Evolutionary conservation across 2,329 filamentous ascomycete genomes (phyloP).

Genomic region (Sporothrix mexicana): DNA sequence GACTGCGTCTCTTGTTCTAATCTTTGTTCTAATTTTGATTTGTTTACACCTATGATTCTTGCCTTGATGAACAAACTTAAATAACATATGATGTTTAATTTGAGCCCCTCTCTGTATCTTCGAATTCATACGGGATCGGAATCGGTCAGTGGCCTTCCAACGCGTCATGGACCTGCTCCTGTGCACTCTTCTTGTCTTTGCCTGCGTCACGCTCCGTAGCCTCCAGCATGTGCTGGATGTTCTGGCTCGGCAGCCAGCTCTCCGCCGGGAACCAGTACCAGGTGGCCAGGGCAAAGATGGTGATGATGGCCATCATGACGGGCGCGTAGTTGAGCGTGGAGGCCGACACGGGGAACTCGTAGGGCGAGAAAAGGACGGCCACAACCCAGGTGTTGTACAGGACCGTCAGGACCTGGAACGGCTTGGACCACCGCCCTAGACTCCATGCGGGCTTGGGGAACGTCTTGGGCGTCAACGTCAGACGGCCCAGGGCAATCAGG

Average conservation of each 20-base stretch:
- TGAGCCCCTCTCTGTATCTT: no score
- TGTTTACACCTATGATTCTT: no score
- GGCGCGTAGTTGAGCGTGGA: conserved; percentile 35
- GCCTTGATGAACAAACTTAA: no score
- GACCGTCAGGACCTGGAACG: conserved; percentile 32
- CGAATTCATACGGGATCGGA: no score
- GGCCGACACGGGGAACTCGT: conserved; percentile 31
- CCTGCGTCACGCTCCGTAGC: not conserved
- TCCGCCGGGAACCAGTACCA: conserved; percentile 33
- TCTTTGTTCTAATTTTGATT: no score
- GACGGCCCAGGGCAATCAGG: conserved; percentile 26
- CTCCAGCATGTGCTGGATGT: conserved; percentile 30
- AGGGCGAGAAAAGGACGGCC: conserved; percentile 34
- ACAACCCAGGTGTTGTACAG: conserved; percentile 33
- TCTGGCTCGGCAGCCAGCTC: conserved; percentile 34
- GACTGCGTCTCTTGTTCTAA: no score
- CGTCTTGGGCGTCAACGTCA: conserved; percentile 29
- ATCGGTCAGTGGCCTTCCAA: no score
- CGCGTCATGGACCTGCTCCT: not conserved
- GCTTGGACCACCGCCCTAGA: conserved; percentile 32
- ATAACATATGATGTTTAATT: no score
- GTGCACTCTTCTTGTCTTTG: not conserved
- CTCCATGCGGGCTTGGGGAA: conserved; percentile 35
- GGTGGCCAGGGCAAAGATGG: conserved; percentile 31
- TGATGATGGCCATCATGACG: conserved; percentile 35